phyloP scores from a whole-genome alignment of 352 stramenopile species.

The Plasmopara viticola region DNA sequence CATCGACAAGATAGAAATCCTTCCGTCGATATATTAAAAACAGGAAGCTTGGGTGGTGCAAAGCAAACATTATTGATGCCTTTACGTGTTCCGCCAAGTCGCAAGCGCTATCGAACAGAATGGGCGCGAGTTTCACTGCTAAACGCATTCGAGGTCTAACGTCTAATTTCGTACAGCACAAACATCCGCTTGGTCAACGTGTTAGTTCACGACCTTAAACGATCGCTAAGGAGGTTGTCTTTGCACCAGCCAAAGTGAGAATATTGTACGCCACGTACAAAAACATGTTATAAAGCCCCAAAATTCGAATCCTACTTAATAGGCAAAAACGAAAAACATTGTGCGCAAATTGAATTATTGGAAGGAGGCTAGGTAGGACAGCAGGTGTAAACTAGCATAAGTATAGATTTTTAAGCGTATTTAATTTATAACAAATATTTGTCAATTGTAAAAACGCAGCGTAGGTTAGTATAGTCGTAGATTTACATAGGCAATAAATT shows the following conservation, averaged over 20 bases:
- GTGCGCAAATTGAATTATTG: too few relatives aligned
- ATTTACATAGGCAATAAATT: too few relatives aligned
- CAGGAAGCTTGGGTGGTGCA: constrained; percentile 62
- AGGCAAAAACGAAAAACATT: too few relatives aligned
- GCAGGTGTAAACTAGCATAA: too few relatives aligned
- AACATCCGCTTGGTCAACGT: constrained; percentile 69
- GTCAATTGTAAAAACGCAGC: too few relatives aligned
- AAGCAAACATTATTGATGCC: constrained; percentile 46
- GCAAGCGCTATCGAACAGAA: constrained; percentile 57
- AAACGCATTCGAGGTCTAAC: constrained; percentile 56
- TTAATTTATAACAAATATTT: too few relatives aligned
- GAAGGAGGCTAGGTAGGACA: too few relatives aligned
- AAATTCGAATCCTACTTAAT: too few relatives aligned
- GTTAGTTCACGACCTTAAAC: constrained; percentile 74
- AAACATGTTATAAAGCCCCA: too few relatives aligned
- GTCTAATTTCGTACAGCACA: constrained; percentile 78
- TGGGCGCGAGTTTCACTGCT: constrained; percentile 70
- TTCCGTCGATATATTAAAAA: constrained; percentile 44
- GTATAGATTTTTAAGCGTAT: too few relatives aligned
- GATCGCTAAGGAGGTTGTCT: constrained; percentile 72
- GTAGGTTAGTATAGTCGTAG: too few relatives aligned
- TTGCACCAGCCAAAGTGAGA: constrained; percentile 71
- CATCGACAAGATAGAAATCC: constrained; percentile 65
- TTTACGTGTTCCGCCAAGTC: constrained; percentile 31
- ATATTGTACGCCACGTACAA: constrained; percentile 4